Evolutionary conservation across 441 rosid species (phyloP).

Genomic region (Populus hybrid): DNA sequence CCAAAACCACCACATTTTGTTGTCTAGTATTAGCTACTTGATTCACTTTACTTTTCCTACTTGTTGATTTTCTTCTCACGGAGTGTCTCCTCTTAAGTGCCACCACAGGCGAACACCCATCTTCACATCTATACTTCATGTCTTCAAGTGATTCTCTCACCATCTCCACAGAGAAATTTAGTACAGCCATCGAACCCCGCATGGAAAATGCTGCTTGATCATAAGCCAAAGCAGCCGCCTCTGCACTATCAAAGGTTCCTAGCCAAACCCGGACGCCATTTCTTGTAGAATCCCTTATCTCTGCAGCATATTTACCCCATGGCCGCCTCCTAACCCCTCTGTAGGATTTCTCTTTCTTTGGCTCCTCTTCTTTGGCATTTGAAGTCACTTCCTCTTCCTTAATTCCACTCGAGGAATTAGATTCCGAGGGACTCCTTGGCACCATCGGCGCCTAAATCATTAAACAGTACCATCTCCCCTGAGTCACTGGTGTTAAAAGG

Average conservation of each 20-base stretch:
- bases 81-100: constrained; percentile 76
- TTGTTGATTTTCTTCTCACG: constrained; percentile 45
- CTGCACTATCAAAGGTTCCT: constrained; percentile 77
- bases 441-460: constrained; percentile 18
- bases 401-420: constrained; percentile 22
- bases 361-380: constrained; percentile 20
- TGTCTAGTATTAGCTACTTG: constrained; percentile 21
- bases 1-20: constrained; percentile 53
- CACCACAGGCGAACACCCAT: constrained; percentile 83
- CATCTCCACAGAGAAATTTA: constrained; percentile 69
- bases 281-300: constrained; percentile 83
- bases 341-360: constrained; percentile 48
- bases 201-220: constrained; percentile 89
- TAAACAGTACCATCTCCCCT: constrained; percentile 35
- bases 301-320: constrained; percentile 90
- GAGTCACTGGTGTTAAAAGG: constrained; percentile 36
- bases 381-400: constrained; percentile 56
- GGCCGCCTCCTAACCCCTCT: constrained; percentile 83
- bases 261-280: constrained; percentile 85
- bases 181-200: constrained; percentile 61
- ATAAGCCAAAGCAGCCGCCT: constrained; percentile 82
- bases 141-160: constrained; percentile 71
- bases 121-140: constrained; percentile 53
- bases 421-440: constrained; percentile 30
- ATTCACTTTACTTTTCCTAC: constrained; percentile 27